phyloP scores from a whole-genome alignment of 1,139 yeast species.

The Zygoascus sp. region DNA sequence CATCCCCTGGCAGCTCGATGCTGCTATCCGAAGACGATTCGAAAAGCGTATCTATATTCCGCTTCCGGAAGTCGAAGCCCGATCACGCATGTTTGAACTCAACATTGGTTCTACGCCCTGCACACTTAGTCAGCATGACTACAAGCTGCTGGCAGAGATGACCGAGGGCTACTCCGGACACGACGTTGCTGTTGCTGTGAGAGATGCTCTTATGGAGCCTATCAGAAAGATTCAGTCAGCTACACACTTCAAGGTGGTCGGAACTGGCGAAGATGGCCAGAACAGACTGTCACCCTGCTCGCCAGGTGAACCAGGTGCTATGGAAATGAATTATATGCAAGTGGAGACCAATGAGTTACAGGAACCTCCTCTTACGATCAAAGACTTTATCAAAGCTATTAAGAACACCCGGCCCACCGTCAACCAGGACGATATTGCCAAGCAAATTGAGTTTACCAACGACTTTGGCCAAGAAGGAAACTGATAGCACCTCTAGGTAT shows the following conservation, averaged over 20 bases:
- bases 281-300: constrained; percentile 82
- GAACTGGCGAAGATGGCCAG: constrained; percentile 37
- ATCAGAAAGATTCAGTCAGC: constrained; percentile 93
- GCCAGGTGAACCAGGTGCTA: constrained; percentile 86
- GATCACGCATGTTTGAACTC: constrained; percentile 89
- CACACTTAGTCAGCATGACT: constrained; percentile 67
- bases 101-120: constrained; percentile 92
- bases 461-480: constrained; percentile 98
- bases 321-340: constrained; percentile 91
- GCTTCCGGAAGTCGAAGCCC: constrained; percentile 85
- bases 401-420: constrained; percentile 94
- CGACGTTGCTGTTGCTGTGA: constrained; percentile 92
- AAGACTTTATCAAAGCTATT: constrained; percentile 90
- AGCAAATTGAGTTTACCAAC: constrained; percentile 81
- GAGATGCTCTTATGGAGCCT: constrained; percentile 98
- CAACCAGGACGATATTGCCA: constrained; percentile 71
- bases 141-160: constrained; percentile 76
- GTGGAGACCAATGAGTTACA: constrained; percentile 81
- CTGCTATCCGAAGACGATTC: constrained; percentile 94
- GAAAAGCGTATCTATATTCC: constrained; percentile 94
- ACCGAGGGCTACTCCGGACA: constrained; percentile 98
- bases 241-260: constrained; percentile 72
- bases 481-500: too few relatives aligned
- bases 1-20: constrained; percentile 98
- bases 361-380: constrained; percentile 85